Evolutionary conservation across 169 alveolate species (phyloP).

Genomic region (Plasmodium malariae): DNA sequence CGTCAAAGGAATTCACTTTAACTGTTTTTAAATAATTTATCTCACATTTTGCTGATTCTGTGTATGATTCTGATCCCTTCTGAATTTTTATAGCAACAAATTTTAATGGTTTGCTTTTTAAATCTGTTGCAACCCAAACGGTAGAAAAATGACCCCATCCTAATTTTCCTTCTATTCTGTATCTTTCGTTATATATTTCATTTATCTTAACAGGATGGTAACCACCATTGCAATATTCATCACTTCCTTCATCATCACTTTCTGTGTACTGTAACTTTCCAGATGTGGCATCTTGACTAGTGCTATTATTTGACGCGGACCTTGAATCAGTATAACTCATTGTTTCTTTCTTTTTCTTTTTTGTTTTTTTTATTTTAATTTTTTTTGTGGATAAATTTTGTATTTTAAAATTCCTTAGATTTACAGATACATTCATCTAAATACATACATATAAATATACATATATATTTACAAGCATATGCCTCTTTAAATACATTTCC

Average conservation of each 20-base stretch:
- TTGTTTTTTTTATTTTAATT: background rate
- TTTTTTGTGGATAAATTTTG: background rate
- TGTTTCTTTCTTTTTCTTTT: slow-evolving; percentile 14
- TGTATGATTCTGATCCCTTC: slow-evolving; percentile 96
- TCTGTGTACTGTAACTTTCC: slow-evolving; percentile 71
- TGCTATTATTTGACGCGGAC: slow-evolving; percentile 45
- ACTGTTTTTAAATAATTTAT: slow-evolving; percentile 94
- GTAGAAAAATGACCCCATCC: slow-evolving; percentile 99
- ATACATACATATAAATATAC: slow-evolving; percentile 20
- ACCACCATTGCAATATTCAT: slow-evolving; percentile 88
- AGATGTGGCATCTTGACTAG: slow-evolving; percentile 68
- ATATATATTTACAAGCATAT: slow-evolving; percentile 1
- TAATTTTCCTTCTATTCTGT: slow-evolving; percentile 96
- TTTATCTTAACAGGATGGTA: slow-evolving; percentile 97
- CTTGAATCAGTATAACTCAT: slow-evolving; percentile 63
- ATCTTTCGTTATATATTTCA: slow-evolving; percentile 94
- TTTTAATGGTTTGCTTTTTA: slow-evolving; percentile 86
- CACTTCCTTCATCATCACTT: slow-evolving; percentile 77
- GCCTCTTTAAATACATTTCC: background rate
- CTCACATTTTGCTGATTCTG: slow-evolving; percentile 99
- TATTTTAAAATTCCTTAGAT: background rate
- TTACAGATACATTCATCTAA: background rate
- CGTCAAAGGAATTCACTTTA: slow-evolving; percentile 81
- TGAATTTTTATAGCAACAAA: slow-evolving; percentile 98
- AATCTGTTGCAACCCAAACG: slow-evolving; percentile 98